These are phyloP conservation scores for Tephrocybe sp. DNA, from an alignment of 768 basidiomycete species.

Conservation along the genomic window DNA sequence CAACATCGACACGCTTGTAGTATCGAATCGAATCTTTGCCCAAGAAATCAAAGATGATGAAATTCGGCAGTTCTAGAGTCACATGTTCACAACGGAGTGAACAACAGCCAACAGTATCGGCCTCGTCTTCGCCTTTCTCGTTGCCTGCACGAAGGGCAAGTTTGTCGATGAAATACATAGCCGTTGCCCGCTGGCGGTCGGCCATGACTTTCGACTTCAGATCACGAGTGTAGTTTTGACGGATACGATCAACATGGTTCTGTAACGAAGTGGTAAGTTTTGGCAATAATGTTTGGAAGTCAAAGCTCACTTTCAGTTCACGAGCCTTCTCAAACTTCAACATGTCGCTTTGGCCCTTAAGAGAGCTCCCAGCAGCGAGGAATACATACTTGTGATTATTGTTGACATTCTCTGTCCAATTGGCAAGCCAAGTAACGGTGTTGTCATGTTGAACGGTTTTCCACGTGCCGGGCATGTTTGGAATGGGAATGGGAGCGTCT, in stretches of 20 bases:
- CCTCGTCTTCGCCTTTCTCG: conserved; percentile 99
- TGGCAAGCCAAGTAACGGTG: conserved; percentile 98
- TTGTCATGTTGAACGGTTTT: conserved; percentile 86
- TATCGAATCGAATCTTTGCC: conserved; percentile 99
- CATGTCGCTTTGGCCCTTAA: conserved; percentile 99
- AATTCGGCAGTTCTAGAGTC: conserved; percentile 84
- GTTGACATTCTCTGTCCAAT: conserved; percentile 99
- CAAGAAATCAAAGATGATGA: conserved; percentile 92
- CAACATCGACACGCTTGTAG: conserved; percentile 87
- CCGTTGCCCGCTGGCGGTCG: conserved; percentile 94
- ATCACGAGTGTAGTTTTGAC: conserved; percentile 81
- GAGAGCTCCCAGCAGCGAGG: conserved; percentile 92
- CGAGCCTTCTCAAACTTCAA: conserved; percentile 97
- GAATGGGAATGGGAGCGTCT: conserved; percentile 69
- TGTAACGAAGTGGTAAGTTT: conserved; percentile 28
- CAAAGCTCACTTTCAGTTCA: conserved; percentile 75
- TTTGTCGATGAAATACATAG: conserved; percentile 98
- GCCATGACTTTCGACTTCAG: conserved; percentile 91
- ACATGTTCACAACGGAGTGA: conserved; percentile 96
- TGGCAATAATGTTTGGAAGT: not conserved
- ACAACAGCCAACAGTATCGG: conserved; percentile 98
- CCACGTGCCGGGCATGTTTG: conserved; percentile 93
- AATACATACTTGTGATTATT: conserved; percentile 96
- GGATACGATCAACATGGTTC: conserved; percentile 89
- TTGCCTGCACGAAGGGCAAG: conserved; percentile 98